Percentiles rank a stretch among this genome's conserved stretches.
These are phyloP conservation scores for Aspergillus oerlinghausenensis DNA, from an alignment of 2,329 filamentous ascomycete genomes.

Conservation along the genomic window DNA sequence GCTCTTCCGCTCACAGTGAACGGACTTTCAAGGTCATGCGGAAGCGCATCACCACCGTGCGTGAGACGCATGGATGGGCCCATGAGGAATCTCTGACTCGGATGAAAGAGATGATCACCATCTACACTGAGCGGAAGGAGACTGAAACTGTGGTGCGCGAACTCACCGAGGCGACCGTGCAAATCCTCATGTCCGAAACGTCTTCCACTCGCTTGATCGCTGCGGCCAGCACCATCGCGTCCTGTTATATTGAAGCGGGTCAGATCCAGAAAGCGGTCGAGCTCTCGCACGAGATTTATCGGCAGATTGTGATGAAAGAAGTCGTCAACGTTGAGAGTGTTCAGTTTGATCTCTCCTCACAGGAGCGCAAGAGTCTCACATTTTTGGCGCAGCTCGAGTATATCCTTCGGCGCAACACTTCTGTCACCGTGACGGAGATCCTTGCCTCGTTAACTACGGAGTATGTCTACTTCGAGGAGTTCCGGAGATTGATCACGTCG, in stretches of 20 bases:
- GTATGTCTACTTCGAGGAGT: conserved; percentile 38
- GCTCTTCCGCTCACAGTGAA: conserved; percentile 27
- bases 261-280: conserved; percentile 28
- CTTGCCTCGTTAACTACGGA: conserved; percentile 43
- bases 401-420: conserved; percentile 23
- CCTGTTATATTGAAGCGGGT: conserved; percentile 28
- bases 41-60: conserved; percentile 27
- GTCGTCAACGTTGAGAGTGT: conserved; percentile 12
- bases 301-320: conserved; percentile 34
- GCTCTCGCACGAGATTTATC: conserved; percentile 31
- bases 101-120: conserved; percentile 33
- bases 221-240: conserved; percentile 27
- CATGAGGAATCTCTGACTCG: conserved; percentile 37
- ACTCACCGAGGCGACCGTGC: conserved; percentile 31
- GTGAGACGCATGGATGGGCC: conserved; percentile 35
- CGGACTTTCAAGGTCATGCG: conserved; percentile 26
- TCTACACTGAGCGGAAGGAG: conserved; percentile 33
- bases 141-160: conserved; percentile 27
- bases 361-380: conserved; percentile 33
- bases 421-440: conserved; percentile 37
- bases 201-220: conserved; percentile 26
- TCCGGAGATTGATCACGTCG: conserved; percentile 33
- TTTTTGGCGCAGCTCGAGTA: conserved; percentile 47
- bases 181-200: conserved; percentile 32
- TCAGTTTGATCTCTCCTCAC: conserved; percentile 31